Conservation (phyloP, 2,329 filamentous ascomycete species). For the Colletotrichum abscissum region DNA sequence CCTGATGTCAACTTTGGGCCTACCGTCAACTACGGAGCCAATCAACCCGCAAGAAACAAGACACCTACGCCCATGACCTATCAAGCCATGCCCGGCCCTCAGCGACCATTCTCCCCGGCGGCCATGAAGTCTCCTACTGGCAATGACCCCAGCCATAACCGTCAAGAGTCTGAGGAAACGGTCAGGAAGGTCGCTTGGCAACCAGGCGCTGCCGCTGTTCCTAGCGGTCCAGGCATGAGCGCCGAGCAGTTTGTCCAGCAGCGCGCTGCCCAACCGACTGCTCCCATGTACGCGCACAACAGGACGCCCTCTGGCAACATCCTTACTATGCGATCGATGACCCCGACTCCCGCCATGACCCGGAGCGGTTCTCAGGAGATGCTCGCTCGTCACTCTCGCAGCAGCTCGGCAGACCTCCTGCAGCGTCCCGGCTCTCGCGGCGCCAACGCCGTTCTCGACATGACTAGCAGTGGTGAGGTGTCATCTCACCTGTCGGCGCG, state of each 20-base stretch:
- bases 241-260: constrained; percentile 88
- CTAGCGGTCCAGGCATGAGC: constrained; percentile 65
- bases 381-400: constrained; percentile 54
- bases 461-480: constrained; percentile 52
- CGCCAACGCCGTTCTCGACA: constrained; percentile 61
- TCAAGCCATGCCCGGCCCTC: constrained; percentile 37
- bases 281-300: constrained; percentile 39
- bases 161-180: constrained; percentile 63
- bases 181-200: constrained; percentile 82
- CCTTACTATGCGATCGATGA: constrained; percentile 49
- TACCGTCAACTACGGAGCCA: constrained; percentile 73
- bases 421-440: constrained; percentile 69
- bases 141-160: constrained; percentile 50
- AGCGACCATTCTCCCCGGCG: constrained; percentile 47
- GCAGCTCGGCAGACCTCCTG: constrained; percentile 59
- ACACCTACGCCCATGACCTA: constrained; percentile 40
- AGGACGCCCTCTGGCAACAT: constrained; percentile 67
- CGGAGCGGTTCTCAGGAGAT: constrained; percentile 55
- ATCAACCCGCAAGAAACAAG: constrained; percentile 46
- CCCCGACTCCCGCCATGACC: constrained; percentile 56
- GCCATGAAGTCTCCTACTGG: constrained; percentile 34
- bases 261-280: constrained; percentile 66
- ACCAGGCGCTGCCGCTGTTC: constrained; percentile 68
- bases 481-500: constrained; percentile 79
- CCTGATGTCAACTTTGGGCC: constrained; percentile 88